These are phyloP conservation scores for Trypanosoma lewisi DNA, from an alignment of 208 protist genomes.

Conservation along the genomic window DNA sequence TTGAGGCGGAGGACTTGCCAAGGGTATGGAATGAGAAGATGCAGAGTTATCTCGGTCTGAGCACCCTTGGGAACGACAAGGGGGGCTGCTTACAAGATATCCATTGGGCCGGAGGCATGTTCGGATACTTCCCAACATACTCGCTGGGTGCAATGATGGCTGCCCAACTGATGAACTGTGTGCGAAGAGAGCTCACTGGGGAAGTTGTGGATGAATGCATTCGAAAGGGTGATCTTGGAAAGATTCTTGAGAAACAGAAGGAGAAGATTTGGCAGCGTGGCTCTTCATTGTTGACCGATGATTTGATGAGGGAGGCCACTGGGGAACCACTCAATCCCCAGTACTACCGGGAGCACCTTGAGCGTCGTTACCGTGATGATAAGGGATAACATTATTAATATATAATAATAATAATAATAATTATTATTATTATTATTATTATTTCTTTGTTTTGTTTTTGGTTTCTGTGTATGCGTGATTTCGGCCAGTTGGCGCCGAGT, in stretches of 20 bases:
- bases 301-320: constrained; percentile 68
- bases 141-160: constrained; percentile 79
- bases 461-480: not conserved
- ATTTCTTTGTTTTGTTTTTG: not conserved
- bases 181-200: constrained; percentile 52
- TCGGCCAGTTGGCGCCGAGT: too few relatives aligned
- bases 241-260: constrained; percentile 26
- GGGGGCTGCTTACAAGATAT: constrained; percentile 87
- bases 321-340: constrained; percentile 77
- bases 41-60: constrained; percentile 80
- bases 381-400: not conserved
- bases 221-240: constrained; percentile 48
- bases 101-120: constrained; percentile 73
- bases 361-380: constrained; percentile 66
- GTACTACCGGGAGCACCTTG: constrained; percentile 76
- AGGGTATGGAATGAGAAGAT: constrained; percentile 85
- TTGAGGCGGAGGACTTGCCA: constrained; percentile 79
- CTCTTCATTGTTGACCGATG: constrained; percentile 58
- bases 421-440: constrained; percentile 13
- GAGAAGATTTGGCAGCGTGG: constrained; percentile 33
- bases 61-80: constrained; percentile 66
- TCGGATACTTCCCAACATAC: constrained; percentile 92
- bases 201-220: constrained; percentile 44
- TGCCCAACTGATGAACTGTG: constrained; percentile 74
- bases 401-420: constrained; percentile 1